Evolutionary conservation across 1,284 basidiomycete species (phyloP).

Genomic region (Entoloma clypeatum): DNA sequence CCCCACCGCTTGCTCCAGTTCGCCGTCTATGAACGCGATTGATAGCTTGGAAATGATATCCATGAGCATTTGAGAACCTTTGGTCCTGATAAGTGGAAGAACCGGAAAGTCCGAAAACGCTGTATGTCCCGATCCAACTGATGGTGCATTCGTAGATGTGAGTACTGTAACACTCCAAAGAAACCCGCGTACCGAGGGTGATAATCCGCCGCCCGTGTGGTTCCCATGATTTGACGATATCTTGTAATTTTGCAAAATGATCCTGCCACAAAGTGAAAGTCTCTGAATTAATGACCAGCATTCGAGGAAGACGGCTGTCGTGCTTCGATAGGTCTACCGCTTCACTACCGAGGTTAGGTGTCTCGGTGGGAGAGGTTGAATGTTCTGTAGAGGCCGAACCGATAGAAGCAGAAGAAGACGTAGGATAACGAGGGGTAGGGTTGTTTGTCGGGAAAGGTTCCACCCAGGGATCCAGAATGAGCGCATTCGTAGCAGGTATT

Average conservation of each 20-base stretch:
- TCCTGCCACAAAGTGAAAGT: constrained; percentile 70
- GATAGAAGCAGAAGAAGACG: constrained; percentile 1
- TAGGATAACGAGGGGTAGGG: constrained; percentile 31
- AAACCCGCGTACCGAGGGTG: constrained; percentile 42
- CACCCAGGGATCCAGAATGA: constrained; percentile 77
- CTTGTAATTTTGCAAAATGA: constrained; percentile 58
- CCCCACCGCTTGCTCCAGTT: constrained; percentile 30
- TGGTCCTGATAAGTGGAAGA: constrained; percentile 39
- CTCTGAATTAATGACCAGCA: constrained; percentile 71
- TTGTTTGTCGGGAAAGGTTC: constrained; percentile 64
- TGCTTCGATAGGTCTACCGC: constrained; percentile 13
- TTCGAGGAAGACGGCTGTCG: constrained; percentile 27
- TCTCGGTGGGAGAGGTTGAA: constrained; percentile 14
- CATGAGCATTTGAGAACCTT: constrained; percentile 34
- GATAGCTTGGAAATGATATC: constrained; percentile 42
- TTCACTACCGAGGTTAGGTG: constrained; percentile 15
- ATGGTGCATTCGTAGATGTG: too few relatives aligned
- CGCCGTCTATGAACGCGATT: constrained; percentile 46
- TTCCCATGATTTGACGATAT: constrained; percentile 51
- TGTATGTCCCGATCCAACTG: constrained; percentile 49
- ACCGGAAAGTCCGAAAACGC: constrained; percentile 59
- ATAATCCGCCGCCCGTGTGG: constrained; percentile 40
- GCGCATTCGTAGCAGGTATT: constrained; percentile 51
- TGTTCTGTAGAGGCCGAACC: background rate
- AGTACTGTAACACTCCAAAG: background rate